These are phyloP conservation scores for Tricholoma sp. DNA, from an alignment of 768 basidiomycete species.

Conservation along the genomic window DNA sequence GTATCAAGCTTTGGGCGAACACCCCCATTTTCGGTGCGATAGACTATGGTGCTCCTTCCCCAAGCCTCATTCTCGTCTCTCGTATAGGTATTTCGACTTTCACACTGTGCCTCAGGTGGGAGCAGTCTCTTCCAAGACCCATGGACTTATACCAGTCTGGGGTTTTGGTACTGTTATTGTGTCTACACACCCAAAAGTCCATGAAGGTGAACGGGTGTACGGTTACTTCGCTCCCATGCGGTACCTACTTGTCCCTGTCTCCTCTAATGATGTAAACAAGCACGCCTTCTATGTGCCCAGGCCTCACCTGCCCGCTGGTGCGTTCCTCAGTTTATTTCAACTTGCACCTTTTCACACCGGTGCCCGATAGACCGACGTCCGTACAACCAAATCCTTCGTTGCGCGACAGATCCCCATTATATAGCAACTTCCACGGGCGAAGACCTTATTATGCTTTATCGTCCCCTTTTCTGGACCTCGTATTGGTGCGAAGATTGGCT, in stretches of 20 bases:
- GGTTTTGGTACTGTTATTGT: constrained; percentile 56
- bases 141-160: constrained; percentile 70
- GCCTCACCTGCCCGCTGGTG: constrained; percentile 58
- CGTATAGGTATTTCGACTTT: constrained; percentile 62
- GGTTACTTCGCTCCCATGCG: constrained; percentile 57
- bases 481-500: constrained; percentile 77
- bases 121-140: constrained; percentile 39
- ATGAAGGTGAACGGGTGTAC: constrained; percentile 55
- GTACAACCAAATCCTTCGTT: constrained; percentile 64
- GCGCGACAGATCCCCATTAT: constrained; percentile 51
- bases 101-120: constrained; percentile 41
- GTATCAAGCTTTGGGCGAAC: constrained; percentile 53
- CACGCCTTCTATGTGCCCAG: constrained; percentile 54
- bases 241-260: constrained; percentile 52
- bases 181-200: constrained; percentile 45
- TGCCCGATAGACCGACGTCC: constrained; percentile 47
- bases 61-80: background rate
- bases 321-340: constrained; percentile 2
- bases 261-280: constrained; percentile 45
- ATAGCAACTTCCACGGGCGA: constrained; percentile 41
- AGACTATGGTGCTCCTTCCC: background rate
- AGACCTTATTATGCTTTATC: constrained; percentile 67
- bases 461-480: constrained; percentile 71
- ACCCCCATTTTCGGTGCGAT: constrained; percentile 44
- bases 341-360: background rate